Conservation (phyloP, 345 rosid genomes). For the Acer negundo region DNA sequence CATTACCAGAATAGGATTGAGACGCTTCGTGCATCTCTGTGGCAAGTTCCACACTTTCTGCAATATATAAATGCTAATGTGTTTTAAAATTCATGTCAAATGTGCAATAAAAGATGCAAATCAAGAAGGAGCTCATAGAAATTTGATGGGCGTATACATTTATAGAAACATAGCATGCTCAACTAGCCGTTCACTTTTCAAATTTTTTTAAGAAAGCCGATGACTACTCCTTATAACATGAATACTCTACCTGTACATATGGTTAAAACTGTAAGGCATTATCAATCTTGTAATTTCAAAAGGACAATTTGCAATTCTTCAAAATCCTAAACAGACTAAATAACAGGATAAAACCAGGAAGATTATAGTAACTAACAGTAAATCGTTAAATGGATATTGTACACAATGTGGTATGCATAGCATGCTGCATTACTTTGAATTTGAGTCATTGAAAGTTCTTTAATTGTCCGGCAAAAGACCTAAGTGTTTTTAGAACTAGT, state of each 20-base stretch:
- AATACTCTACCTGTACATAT: background rate
- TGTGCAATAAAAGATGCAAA: background rate
- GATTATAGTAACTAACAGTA: background rate
- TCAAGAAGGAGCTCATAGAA: background rate
- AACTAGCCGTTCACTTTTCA: background rate
- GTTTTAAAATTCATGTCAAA: background rate
- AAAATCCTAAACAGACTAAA: background rate
- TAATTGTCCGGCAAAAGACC: background rate
- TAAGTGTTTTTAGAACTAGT: background rate
- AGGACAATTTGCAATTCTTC: background rate
- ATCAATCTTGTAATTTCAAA: background rate
- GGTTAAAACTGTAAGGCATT: background rate
- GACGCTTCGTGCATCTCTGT: constrained; percentile 38
- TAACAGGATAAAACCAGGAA: background rate
- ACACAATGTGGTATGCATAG: background rate
- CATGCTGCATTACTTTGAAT: background rate
- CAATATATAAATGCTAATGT: background rate
- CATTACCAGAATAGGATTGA: constrained; percentile 46
- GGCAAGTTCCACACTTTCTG: constrained; percentile 48
- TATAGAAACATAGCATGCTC: background rate
- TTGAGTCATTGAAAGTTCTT: background rate
- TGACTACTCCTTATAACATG: background rate
- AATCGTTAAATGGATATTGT: background rate
- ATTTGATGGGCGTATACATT: background rate
- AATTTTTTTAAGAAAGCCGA: background rate